Conservation (phyloP, 73 alveolate genomes). For the Uronychia binucleata region DNA sequence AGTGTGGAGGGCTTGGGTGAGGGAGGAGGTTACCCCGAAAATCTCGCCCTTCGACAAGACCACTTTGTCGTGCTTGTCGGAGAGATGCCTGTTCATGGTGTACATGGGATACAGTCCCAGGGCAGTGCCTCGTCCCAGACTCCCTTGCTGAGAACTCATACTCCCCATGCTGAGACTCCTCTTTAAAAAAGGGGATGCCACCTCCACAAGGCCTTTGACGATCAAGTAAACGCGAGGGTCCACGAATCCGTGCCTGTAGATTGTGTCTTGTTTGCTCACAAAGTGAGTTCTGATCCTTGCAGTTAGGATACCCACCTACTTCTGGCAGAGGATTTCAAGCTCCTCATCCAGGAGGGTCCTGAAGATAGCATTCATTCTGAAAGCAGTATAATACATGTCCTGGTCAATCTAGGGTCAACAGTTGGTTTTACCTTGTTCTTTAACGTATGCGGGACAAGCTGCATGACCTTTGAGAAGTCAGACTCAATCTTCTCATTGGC, state of each 20-base stretch:
- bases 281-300: not conserved
- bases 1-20: too few relatives aligned
- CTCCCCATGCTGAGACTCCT: not conserved
- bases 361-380: not conserved
- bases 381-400: not conserved
- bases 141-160: not conserved
- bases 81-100: not conserved
- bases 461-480: not conserved
- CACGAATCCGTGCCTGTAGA: not conserved
- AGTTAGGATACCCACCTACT: too few relatives aligned
- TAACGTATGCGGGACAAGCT: not conserved
- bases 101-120: not conserved
- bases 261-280: not conserved
- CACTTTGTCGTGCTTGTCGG: not conserved
- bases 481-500: not conserved
- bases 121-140: not conserved
- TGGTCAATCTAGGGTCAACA: not conserved
- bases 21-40: not conserved
- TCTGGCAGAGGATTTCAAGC: not conserved
- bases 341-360: not conserved
- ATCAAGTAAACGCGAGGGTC: not conserved
- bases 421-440: not conserved
- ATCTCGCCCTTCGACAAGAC: not conserved
- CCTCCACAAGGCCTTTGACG: not conserved
- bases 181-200: not conserved